Percentiles rank a stretch among this genome's conserved stretches.
phyloP scores from a whole-genome alignment of 768 basidiomycete species.

The Mycena olivaceomarginata region DNA sequence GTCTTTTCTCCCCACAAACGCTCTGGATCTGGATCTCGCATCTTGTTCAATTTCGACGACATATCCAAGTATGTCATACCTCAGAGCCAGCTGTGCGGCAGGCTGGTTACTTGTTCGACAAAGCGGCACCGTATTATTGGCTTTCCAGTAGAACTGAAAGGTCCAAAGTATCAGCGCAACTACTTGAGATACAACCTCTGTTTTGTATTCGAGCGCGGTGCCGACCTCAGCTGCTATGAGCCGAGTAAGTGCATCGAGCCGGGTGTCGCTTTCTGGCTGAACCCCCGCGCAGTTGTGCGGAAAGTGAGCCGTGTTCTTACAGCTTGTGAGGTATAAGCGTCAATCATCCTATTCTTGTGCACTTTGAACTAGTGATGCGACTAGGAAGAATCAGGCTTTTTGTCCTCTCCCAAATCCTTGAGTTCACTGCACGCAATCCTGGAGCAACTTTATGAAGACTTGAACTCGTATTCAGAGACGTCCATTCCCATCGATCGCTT shows the following conservation, averaged over 20 bases:
- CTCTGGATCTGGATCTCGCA: constrained; percentile 68
- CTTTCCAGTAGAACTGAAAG: constrained; percentile 89
- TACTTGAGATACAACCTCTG: constrained; percentile 97
- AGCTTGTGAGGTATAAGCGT: constrained; percentile 83
- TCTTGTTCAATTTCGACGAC: constrained; percentile 92
- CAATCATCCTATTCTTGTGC: constrained; percentile 47
- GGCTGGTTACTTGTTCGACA: constrained; percentile 91
- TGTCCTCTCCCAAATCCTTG: constrained; percentile 84
- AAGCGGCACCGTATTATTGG: constrained; percentile 92
- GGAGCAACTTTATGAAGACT: constrained; percentile 97
- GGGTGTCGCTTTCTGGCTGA: background rate
- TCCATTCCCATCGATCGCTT: constrained; percentile 93
- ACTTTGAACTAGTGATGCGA: constrained; percentile 22
- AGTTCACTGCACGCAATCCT: constrained; percentile 87
- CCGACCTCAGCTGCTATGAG: constrained; percentile 96
- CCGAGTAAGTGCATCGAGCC: constrained; percentile 63
- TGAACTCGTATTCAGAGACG: constrained; percentile 98
- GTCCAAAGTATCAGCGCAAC: constrained; percentile 84
- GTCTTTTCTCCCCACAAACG: constrained; percentile 68
- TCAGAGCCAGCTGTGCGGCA: constrained; percentile 87
- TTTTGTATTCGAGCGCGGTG: constrained; percentile 95
- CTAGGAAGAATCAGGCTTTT: constrained; percentile 92
- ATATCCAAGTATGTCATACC: constrained; percentile 98
- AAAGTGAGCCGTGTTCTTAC: constrained; percentile 95
- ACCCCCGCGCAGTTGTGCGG: constrained; percentile 74